phyloP scores from a whole-genome alignment of 1,139 yeast genomes.

The Candida buenavistaensis region DNA sequence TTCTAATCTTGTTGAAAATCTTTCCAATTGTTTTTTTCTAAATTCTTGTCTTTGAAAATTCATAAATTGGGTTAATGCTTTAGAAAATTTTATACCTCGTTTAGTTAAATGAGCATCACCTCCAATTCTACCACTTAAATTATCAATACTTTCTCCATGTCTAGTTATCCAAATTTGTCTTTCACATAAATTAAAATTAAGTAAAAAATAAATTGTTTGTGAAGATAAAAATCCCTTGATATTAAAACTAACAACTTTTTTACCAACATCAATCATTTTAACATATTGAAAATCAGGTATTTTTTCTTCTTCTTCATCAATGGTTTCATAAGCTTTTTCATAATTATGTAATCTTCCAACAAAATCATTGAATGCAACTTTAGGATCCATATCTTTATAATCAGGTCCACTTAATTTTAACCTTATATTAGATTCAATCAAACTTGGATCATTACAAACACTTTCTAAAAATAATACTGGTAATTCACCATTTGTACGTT shows the following conservation, averaged over 20 bases:
- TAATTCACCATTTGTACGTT: constrained; percentile 69
- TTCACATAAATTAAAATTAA: constrained; percentile 87
- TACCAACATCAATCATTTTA: constrained; percentile 94
- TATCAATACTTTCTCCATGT: constrained; percentile 90
- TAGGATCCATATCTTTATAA: constrained; percentile 82
- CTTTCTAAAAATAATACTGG: constrained; percentile 86
- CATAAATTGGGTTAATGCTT: constrained; percentile 73
- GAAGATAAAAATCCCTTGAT: constrained; percentile 92
- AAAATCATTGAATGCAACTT: constrained; percentile 76
- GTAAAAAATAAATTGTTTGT: constrained; percentile 84
- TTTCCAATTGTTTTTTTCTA: constrained; percentile 59
- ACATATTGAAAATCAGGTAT: constrained; percentile 74
- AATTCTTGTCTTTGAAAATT: constrained; percentile 70
- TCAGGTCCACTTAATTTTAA: constrained; percentile 93
- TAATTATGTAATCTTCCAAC: constrained; percentile 79
- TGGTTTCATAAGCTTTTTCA: constrained; percentile 87
- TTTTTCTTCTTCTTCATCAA: constrained; percentile 72
- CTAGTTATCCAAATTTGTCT: constrained; percentile 95
- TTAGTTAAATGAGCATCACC: constrained; percentile 83
- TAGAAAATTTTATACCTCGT: constrained; percentile 74
- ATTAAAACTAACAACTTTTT: constrained; percentile 87
- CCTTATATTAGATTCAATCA: constrained; percentile 79
- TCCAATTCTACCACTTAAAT: constrained; percentile 81
- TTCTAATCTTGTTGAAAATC: constrained; percentile 46
- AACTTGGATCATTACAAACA: constrained; percentile 74